These are phyloP conservation scores for Camellia japonica DNA, from an alignment of 148 eudicot species.

Conservation along the genomic window DNA sequence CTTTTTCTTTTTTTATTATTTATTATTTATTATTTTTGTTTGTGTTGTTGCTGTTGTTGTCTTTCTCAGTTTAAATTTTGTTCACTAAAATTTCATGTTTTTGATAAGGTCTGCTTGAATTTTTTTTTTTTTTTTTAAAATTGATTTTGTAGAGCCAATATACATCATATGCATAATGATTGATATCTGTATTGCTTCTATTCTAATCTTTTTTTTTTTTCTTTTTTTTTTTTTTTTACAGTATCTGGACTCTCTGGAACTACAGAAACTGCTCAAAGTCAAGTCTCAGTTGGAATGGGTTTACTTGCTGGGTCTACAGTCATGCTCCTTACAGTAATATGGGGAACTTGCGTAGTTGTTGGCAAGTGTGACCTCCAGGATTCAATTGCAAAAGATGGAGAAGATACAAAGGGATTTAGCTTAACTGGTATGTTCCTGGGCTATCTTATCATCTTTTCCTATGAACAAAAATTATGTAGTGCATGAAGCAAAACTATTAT, in stretches of 20 bases:
- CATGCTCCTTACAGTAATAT: conserved; percentile 79
- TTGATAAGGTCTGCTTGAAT: not conserved
- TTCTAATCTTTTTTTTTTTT: not conserved
- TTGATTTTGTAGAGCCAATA: not conserved
- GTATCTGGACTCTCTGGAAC: conserved; percentile 93
- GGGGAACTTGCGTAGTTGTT: conserved; percentile 81
- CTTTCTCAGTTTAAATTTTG: not conserved
- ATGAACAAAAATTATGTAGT: not conserved
- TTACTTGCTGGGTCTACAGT: conserved; percentile 95
- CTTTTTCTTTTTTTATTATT: not conserved
- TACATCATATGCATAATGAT: not conserved
- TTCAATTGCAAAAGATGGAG: conserved; percentile 46
- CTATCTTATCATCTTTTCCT: not conserved
- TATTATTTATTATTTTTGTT: not conserved
- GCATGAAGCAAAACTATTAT: not conserved
- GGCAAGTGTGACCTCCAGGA: conserved; percentile 79
- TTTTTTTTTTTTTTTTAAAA: not conserved
- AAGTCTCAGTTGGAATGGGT: conserved; percentile 97
- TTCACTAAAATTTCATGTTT: not conserved
- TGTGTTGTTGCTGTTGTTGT: not conserved
- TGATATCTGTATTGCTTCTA: not conserved
- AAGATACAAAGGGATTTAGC: conserved; percentile 60
- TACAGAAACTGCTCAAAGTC: conserved; percentile 65
- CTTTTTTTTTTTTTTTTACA: conserved; percentile 24
- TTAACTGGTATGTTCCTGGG: conserved; percentile 43